Evolutionary conservation across 495 filamentous ascomycete species (phyloP).

Genomic region (Aspergillus coremiiformis): DNA sequence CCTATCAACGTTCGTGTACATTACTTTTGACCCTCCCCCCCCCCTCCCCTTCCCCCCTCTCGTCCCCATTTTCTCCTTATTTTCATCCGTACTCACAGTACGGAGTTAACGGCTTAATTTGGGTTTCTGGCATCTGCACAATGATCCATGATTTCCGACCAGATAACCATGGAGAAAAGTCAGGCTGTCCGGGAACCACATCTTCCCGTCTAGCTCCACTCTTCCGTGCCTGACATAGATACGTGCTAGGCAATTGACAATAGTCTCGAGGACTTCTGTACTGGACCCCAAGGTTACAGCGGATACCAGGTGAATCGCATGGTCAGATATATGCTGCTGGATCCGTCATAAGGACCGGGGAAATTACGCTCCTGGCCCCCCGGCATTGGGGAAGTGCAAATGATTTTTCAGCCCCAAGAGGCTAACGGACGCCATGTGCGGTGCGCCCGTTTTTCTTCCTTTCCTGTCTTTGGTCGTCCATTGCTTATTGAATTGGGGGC

Average conservation of each 20-base stretch:
- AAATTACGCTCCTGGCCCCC: conserved; percentile 2
- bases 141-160: neutral
- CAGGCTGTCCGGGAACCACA: conserved; percentile 1
- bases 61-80: neutral
- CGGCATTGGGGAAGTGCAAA: conserved; percentile 3
- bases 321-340: neutral
- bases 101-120: neutral
- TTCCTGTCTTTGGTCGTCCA: neutral
- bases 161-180: neutral
- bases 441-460: conserved; percentile 1
- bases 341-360: neutral
- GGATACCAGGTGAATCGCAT: neutral
- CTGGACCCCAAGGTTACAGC: neutral
- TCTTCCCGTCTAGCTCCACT: neutral
- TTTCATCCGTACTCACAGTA: neutral
- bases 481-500: conserved; percentile 11
- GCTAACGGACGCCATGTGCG: conserved; percentile 1
- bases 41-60: neutral
- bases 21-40: neutral
- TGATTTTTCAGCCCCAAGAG: conserved; percentile 5
- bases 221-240: neutral
- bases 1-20: neutral
- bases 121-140: conserved; percentile 5
- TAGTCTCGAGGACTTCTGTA: neutral
- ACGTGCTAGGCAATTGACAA: neutral